Evolutionary conservation across 805 yeast species (phyloP).

Genomic region (Metschnikowia sp.): DNA sequence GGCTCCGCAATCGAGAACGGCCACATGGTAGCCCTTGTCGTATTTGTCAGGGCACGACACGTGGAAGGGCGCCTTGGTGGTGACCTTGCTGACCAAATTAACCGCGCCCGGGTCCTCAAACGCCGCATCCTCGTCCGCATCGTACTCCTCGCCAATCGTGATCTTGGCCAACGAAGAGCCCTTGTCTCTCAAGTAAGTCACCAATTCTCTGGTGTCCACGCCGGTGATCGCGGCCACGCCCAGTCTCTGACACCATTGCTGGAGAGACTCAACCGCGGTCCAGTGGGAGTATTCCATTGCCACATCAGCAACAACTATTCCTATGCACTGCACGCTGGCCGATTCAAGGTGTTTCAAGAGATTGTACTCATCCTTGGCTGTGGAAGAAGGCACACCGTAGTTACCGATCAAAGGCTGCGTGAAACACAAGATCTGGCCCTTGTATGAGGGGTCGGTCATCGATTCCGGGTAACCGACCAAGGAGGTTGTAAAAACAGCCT

Average conservation of each 20-base stretch:
- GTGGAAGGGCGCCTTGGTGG: constrained; percentile 94
- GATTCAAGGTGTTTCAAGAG: constrained; percentile 88
- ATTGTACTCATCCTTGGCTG: constrained; percentile 77
- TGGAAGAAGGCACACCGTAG: constrained; percentile 93
- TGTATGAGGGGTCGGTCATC: constrained; percentile 97
- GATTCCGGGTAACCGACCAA: constrained; percentile 98
- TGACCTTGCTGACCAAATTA: constrained; percentile 87
- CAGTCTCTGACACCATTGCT: constrained; percentile 94
- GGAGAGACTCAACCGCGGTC: constrained; percentile 96
- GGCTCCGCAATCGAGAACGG: constrained; percentile 96
- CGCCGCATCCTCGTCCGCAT: constrained; percentile 88
- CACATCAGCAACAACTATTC: constrained; percentile 93
- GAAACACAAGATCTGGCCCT: constrained; percentile 94
- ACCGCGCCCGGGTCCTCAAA: constrained; percentile 86
- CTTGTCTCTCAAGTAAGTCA: constrained; percentile 87
- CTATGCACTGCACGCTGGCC: constrained; percentile 88
- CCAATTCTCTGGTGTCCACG: constrained; percentile 95
- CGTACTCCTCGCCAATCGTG: constrained; percentile 86
- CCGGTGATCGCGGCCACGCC: constrained; percentile 95
- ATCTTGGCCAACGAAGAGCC: constrained; percentile 93
- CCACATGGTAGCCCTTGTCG: constrained; percentile 67
- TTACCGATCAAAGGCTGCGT: constrained; percentile 98
- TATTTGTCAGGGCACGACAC: constrained; percentile 59
- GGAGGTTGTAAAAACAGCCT: constrained; percentile 96
- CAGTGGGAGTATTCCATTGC: constrained; percentile 97